phyloP scores from a whole-genome alignment of 192 early-diverging fungal species.

The Coemansia sp. region DNA sequence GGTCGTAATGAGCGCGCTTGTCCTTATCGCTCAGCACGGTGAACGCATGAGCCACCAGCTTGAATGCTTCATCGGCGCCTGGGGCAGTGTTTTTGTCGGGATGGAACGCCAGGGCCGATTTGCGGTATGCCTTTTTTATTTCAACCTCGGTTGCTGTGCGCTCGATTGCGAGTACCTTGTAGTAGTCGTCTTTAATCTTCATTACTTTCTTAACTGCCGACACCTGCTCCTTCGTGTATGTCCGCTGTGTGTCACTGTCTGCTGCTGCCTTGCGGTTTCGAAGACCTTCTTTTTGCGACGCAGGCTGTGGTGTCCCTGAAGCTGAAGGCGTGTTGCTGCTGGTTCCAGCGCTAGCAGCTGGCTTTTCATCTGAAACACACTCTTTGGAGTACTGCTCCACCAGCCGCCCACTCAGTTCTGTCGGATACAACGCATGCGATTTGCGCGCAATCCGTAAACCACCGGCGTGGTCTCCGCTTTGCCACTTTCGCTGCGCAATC shows the following conservation, averaged over 20 bases:
- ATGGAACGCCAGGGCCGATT: slow-evolving; percentile 90
- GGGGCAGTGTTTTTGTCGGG: slow-evolving; percentile 96
- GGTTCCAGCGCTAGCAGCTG: slow-evolving; percentile 11
- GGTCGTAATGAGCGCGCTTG: slow-evolving; percentile 84
- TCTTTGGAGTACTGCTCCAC: slow-evolving; percentile 40
- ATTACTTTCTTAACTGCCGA: slow-evolving; percentile 78
- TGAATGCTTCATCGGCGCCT: slow-evolving; percentile 95
- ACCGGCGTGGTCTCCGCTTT: slow-evolving; percentile 61
- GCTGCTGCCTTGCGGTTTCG: slow-evolving; percentile 22
- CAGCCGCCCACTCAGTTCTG: slow-evolving; percentile 61
- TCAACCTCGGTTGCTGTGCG: slow-evolving; percentile 76
- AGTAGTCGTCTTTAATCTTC: slow-evolving; percentile 75
- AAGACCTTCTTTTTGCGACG: slow-evolving; percentile 13
- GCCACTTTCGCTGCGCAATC: slow-evolving; percentile 73
- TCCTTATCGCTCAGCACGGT: slow-evolving; percentile 82
- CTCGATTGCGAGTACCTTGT: slow-evolving; percentile 74
- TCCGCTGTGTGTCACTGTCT: slow-evolving; percentile 2
- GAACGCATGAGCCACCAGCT: slow-evolving; percentile 91
- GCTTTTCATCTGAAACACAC: background rate
- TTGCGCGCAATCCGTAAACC: slow-evolving; percentile 87
- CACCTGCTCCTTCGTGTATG: slow-evolving; percentile 74
- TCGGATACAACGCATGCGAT: slow-evolving; percentile 75
- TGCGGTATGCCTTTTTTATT: slow-evolving; percentile 93
- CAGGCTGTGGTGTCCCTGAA: background rate
- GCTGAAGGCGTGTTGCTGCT: background rate